Evolutionary conservation across 192 early-diverging fungal species (phyloP).

Genomic region (Oehlia diaphana): DNA sequence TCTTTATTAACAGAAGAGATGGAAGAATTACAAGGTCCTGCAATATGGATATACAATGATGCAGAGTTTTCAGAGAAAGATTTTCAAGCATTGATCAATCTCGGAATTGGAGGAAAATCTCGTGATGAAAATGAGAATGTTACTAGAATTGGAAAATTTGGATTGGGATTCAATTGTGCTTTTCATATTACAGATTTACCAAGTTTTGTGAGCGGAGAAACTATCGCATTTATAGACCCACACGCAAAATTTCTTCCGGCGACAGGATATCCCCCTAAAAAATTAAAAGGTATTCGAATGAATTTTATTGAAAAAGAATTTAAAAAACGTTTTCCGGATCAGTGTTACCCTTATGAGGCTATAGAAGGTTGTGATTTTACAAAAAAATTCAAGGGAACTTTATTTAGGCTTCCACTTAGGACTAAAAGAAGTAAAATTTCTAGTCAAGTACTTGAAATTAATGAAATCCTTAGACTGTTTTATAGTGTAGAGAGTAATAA

Average conservation of each 20-base stretch:
- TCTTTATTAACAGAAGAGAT: slow-evolving; percentile 26
- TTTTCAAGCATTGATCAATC: slow-evolving; percentile 29
- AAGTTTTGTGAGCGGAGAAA: slow-evolving; percentile 28
- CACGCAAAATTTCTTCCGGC: slow-evolving; percentile 7
- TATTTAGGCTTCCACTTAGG: slow-evolving; percentile 32
- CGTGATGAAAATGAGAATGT: neutral
- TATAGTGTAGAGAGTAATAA: neutral
- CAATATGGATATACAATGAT: slow-evolving; percentile 32
- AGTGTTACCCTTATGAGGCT: slow-evolving; percentile 15
- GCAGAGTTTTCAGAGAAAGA: slow-evolving; percentile 27
- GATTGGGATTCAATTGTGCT: slow-evolving; percentile 17
- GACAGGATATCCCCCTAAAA: neutral
- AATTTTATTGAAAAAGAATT: slow-evolving; percentile 16
- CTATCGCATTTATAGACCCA: slow-evolving; percentile 31
- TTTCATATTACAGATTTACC: slow-evolving; percentile 30
- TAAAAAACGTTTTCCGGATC: slow-evolving; percentile 9
- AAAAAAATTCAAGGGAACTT: slow-evolving; percentile 11
- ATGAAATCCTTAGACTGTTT: neutral
- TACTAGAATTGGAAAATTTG: neutral
- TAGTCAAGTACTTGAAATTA: neutral
- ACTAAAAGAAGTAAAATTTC: neutral
- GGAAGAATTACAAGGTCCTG: slow-evolving; percentile 31
- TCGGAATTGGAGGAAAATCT: slow-evolving; percentile 33
- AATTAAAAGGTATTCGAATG: neutral
- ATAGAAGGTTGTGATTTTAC: slow-evolving; percentile 17